A percentile compares a stretch with the other conserved stretches of the same genome.
These are phyloP conservation scores for Penicillium daleae DNA, from an alignment of 495 filamentous ascomycete genomes.

Conservation along the genomic window DNA sequence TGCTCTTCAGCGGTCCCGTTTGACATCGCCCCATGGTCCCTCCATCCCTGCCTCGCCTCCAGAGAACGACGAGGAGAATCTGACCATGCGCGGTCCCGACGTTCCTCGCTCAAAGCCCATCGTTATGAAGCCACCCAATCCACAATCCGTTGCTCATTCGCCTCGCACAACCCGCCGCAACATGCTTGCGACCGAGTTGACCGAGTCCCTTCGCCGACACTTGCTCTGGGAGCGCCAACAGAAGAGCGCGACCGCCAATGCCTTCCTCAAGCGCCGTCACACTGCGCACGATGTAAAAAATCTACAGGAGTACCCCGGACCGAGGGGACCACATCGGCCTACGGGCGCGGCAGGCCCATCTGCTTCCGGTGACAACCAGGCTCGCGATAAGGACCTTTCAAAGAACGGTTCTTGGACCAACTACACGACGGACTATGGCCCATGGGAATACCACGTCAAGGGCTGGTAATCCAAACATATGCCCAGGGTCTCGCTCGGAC, in stretches of 20 bases:
- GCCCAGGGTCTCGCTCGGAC: background rate
- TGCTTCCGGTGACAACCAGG: conserved; percentile 27
- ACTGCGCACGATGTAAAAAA: conserved; percentile 89
- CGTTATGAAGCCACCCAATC: conserved; percentile 58
- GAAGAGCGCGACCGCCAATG: conserved; percentile 85
- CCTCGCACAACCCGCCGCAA: conserved; percentile 92
- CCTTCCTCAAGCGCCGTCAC: conserved; percentile 87
- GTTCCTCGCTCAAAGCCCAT: conserved; percentile 86
- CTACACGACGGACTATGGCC: conserved; percentile 62
- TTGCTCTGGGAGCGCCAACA: conserved; percentile 87
- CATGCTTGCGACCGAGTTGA: conserved; percentile 94
- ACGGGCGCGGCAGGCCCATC: conserved; percentile 18
- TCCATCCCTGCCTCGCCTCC: conserved; percentile 74
- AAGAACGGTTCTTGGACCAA: conserved; percentile 68
- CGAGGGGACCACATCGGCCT: conserved; percentile 36
- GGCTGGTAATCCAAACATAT: conserved; percentile 59
- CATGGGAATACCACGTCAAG: conserved; percentile 70
- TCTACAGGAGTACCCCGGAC: conserved; percentile 71
- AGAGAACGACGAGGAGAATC: conserved; percentile 65
- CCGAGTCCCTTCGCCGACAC: conserved; percentile 75
- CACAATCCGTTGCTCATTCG: conserved; percentile 73
- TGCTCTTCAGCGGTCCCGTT: conserved; percentile 76
- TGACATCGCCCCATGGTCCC: conserved; percentile 73
- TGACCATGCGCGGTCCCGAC: conserved; percentile 75
- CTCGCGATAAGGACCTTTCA: conserved; percentile 47